These are phyloP conservation scores for Mucor sp. DNA, from an alignment of 371 early-diverging fungal species.

Conservation along the genomic window DNA sequence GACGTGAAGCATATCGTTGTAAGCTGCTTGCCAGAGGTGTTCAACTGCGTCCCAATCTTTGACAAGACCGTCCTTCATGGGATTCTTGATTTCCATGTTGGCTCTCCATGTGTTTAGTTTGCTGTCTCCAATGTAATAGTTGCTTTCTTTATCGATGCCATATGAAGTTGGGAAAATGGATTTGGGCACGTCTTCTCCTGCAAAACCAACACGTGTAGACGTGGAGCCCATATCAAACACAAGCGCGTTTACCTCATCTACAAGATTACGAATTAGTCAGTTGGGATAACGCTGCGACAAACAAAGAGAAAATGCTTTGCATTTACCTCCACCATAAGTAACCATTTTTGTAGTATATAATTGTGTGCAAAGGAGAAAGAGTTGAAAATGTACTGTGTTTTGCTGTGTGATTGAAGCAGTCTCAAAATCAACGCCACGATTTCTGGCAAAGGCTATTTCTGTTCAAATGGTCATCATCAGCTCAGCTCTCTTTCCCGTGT, in stretches of 20 bases:
- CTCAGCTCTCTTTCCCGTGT: too few relatives aligned
- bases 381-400: not conserved
- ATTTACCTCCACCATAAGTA: slow-evolving; percentile 76
- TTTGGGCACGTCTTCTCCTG: slow-evolving; percentile 93
- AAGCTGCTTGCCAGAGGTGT: slow-evolving; percentile 84
- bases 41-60: slow-evolving; percentile 94
- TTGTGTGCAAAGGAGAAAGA: not conserved
- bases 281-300: too few relatives aligned
- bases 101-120: slow-evolving; percentile 74
- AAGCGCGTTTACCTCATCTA: slow-evolving; percentile 93
- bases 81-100: slow-evolving; percentile 80
- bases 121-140: slow-evolving; percentile 81
- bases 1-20: slow-evolving; percentile 66
- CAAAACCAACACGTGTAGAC: slow-evolving; percentile 90
- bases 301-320: not conserved
- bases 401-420: not conserved
- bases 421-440: not conserved
- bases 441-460: not conserved
- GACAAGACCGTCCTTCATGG: slow-evolving; percentile 73
- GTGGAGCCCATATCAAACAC: slow-evolving; percentile 92
- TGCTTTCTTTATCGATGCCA: slow-evolving; percentile 36
- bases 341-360: slow-evolving; percentile 50
- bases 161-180: slow-evolving; percentile 79
- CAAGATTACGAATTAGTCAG: not conserved
- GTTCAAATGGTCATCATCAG: too few relatives aligned